Conservation (phyloP, 1,284 basidiomycete genomes). For the Tylopilus sp. region DNA sequence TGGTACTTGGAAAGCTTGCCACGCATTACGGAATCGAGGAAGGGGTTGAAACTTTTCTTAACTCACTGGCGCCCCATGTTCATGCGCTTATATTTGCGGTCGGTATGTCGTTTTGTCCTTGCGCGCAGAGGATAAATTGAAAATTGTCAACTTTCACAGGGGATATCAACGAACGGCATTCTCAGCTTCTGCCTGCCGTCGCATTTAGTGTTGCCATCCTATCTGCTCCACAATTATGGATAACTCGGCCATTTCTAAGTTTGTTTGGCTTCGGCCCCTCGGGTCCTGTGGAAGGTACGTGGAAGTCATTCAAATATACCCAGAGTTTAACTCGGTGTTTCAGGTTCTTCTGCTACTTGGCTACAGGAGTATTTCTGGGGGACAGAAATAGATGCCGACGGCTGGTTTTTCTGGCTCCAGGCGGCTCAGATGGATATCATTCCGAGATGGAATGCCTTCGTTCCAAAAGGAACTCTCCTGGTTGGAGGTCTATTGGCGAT, state of each 20-base stretch:
- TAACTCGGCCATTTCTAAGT: conserved; percentile 15
- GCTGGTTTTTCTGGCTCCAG: conserved; percentile 30
- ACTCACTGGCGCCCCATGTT: conserved; percentile 1
- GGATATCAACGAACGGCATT: conserved; percentile 27
- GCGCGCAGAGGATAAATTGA: not conserved
- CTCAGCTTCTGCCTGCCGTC: conserved; percentile 17
- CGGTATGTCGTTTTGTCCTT: conserved; percentile 12
- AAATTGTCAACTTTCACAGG: conserved; percentile 8
- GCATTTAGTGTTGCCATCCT: conserved; percentile 7
- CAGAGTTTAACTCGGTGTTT: not conserved
- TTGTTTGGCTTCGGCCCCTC: conserved; percentile 30
- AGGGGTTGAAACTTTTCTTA: conserved; percentile 1
- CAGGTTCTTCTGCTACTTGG: conserved; percentile 27
- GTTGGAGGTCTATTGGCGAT: not conserved
- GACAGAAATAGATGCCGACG: not conserved
- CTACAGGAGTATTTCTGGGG: conserved; percentile 25
- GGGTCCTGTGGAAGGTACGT: conserved; percentile 28
- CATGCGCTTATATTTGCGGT: conserved; percentile 11
- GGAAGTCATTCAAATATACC: not conserved
- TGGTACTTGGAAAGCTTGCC: conserved; percentile 5
- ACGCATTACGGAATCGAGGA: conserved; percentile 7
- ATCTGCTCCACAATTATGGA: conserved; percentile 23
- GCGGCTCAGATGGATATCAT: conserved; percentile 21
- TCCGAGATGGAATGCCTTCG: conserved; percentile 6
- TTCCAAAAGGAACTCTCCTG: not conserved